Base-by-base conservation (phyloP, 768 basidiomycete species). In the Tephrocybe sp. region DNA sequence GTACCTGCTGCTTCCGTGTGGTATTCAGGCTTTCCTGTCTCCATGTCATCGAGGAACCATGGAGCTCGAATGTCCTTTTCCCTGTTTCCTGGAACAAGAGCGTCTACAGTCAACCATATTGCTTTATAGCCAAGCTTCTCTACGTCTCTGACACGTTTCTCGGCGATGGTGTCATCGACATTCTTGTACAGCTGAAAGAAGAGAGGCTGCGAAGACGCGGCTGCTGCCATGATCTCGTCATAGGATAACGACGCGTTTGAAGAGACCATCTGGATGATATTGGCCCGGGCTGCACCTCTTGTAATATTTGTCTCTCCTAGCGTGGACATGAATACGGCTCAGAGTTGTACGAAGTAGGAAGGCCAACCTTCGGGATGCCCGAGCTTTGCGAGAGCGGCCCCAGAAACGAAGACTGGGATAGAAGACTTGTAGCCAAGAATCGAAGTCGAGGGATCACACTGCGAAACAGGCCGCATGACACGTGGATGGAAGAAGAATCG, bases 161-260 rank as follows among this genome's bases (percentile, higher is more conserved):
- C 84, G 1, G 92, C 91, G 30, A 77, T 73, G 12, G 68, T 61
- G 51, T 90, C 79, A 61, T 90, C 75, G 38, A 73, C 72, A 69
- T 93, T 83, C 61, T 96, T 90, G 72, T 98, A 96, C 12, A 97
- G 72, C 63, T 92, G 90, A 69, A 91, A 92, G 66, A 90, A 90
- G 30, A 91, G 69, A 2, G 78, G 70, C 60, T 91, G 88, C 0
- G 75, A 70, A 15, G 77, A 76, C 39, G 68, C 65, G 17, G 81
- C 75, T 10, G 79, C 80, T 21, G 73, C 70, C 17, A 84, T 83
- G 44, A 92, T 87, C 53, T 81, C 78, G 11, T 70, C 74, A 52
- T 75, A 78, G 1, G 89, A 86, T 51, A 88, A 62, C 2, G 88
- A 90, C 12, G 90, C 79, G 62, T 91, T 89, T 28, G 81, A 81